Conservation (phyloP, 306 rosid genomes). For the Datisca glomerata region DNA sequence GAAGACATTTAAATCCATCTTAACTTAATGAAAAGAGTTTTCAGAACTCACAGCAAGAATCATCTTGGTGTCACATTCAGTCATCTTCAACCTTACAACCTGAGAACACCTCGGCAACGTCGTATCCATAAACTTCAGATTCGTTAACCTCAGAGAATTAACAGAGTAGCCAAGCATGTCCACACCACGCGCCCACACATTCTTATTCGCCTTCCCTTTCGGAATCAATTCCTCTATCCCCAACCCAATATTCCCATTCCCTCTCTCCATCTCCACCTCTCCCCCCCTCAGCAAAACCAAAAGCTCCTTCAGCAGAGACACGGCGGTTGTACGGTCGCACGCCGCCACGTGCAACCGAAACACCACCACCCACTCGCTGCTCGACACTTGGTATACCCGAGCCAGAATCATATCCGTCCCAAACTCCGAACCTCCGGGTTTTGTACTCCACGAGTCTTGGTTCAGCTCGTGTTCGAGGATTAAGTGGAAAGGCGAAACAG, state of each 20-base stretch:
- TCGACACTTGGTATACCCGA: conserved; percentile 19
- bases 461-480: conserved; percentile 42
- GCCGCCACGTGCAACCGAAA: conserved; percentile 39
- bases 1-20: too few relatives aligned
- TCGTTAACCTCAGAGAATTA: conserved; percentile 29
- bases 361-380: conserved; percentile 16
- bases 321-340: conserved; percentile 49
- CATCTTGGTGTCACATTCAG: conserved; percentile 19
- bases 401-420: conserved; percentile 20
- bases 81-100: conserved; percentile 37
- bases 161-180: conserved; percentile 46
- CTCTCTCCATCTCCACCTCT: background rate
- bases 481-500: conserved; percentile 29
- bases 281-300: conserved; percentile 12
- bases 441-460: conserved; percentile 18
- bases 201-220: conserved; percentile 19
- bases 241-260: conserved; percentile 7
- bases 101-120: conserved; percentile 24
- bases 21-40: too few relatives aligned
- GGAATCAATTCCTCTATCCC: conserved; percentile 43
- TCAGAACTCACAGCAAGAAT: conserved; percentile 35
- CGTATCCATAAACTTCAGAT: conserved; percentile 32
- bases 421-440: background rate
- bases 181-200: conserved; percentile 35
- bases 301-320: conserved; percentile 31